Conservation (phyloP, 176 grass and related monocot genomes). For the Ampelocalamus luodianensis region DNA sequence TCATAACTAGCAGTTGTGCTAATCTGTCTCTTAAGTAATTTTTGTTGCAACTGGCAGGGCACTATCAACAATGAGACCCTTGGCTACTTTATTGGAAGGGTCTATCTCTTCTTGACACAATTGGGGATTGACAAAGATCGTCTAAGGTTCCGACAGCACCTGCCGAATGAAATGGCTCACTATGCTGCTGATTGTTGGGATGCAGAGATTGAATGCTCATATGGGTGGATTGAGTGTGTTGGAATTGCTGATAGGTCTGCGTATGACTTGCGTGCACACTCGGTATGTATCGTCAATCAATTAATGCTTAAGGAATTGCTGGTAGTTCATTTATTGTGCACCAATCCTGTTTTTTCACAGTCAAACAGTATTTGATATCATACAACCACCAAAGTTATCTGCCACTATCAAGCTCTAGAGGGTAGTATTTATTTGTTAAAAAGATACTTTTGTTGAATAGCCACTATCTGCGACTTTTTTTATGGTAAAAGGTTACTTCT, state of each 20-base stretch:
- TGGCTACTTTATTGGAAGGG: slow-evolving; percentile 90
- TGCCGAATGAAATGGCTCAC: slow-evolving; percentile 98
- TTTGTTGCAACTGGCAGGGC: slow-evolving; percentile 50
- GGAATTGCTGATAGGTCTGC: slow-evolving; percentile 99
- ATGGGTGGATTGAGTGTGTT: slow-evolving; percentile 98
- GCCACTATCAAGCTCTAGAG: background rate
- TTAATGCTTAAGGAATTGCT: background rate
- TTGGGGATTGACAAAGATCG: slow-evolving; percentile 92
- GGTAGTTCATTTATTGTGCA: background rate
- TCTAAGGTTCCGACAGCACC: slow-evolving; percentile 84
- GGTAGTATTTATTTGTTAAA: background rate
- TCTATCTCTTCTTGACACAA: slow-evolving; percentile 83
- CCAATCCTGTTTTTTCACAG: background rate
- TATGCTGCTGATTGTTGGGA: slow-evolving; percentile 99
- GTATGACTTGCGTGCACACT: slow-evolving; percentile 83
- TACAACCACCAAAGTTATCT: slow-evolving; percentile 3
- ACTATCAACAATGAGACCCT: slow-evolving; percentile 95
- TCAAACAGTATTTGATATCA: background rate
- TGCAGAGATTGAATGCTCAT: slow-evolving; percentile 97
- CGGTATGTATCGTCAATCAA: slow-evolving; percentile 51
- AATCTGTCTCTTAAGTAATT: slow-evolving; percentile 24
- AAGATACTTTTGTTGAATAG: background rate
- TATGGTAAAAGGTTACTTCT: background rate
- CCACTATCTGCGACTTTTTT: background rate
- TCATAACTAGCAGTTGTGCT: background rate